Percentiles rank a stretch among this genome's conserved stretches.
Evolutionary conservation across 1,284 basidiomycete genomes (phyloP).

Genomic region (Cryptococcus jaspeensis): DNA sequence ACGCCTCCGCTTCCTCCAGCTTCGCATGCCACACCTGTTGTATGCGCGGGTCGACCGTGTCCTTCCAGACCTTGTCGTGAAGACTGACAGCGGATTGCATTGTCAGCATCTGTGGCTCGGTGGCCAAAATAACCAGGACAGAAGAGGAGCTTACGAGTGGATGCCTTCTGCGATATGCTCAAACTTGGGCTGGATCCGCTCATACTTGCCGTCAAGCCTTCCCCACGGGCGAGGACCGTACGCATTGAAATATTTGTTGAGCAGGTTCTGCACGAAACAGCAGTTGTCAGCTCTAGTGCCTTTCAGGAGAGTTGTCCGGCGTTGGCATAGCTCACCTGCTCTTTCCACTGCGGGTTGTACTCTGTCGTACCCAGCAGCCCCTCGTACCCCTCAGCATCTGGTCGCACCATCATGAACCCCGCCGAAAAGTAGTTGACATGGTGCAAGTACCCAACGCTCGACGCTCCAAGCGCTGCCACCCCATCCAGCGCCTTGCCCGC

Average conservation of each 20-base stretch:
- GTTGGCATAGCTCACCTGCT: constrained; percentile 13
- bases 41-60: constrained; percentile 7
- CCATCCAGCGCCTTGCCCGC: not conserved
- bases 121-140: not conserved
- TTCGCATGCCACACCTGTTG: constrained; percentile 4
- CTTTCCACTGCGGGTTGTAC: constrained; percentile 11
- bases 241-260: constrained; percentile 14
- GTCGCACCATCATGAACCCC: constrained; percentile 22
- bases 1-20: constrained; percentile 7
- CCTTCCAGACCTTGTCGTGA: constrained; percentile 21
- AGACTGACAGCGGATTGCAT: constrained; percentile 4
- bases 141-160: constrained; percentile 10
- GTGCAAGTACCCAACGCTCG: not conserved
- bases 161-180: constrained; percentile 12
- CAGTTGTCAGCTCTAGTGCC: too few relatives aligned
- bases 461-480: constrained; percentile 4
- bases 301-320: not conserved
- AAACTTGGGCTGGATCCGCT: not conserved
- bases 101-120: too few relatives aligned
- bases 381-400: constrained; percentile 10
- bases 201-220: constrained; percentile 9
- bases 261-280: constrained; percentile 4
- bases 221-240: constrained; percentile 14
- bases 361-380: constrained; percentile 8
- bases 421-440: constrained; percentile 13